Evolutionary conservation across 2,329 filamentous ascomycete species (phyloP), one percentile per base, ranked within the genome.

Genomic region (Periconia sp.): DNA sequence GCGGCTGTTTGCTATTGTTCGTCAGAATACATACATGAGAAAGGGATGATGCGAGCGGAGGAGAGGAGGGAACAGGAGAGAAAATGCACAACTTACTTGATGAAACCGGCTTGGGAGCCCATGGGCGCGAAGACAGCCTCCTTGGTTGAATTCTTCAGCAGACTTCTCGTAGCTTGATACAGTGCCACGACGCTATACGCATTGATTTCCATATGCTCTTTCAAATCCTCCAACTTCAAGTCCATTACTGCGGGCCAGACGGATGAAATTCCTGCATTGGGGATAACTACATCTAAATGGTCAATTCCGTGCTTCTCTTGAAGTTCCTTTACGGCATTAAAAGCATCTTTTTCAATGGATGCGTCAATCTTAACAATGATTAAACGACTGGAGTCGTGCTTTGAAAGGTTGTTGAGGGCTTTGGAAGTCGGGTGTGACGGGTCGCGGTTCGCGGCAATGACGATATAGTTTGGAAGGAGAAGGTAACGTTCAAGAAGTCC

Each of bases 371-470:
- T 50, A 3, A 46, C 41, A 4, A 51, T 18, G 15, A 54, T 41
- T 6, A 51, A 29, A 5, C 24, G 26, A 36, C 32, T 48, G 22
- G n/a, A n/a, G n/a, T n/a, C n/a, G n/a, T n/a, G n/a, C n/a, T 34
- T 56, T 13, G 57, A 50, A 4, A 67, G 39, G 7, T 48, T 26
- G 8, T 46, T 35, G 4, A 74, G 59, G 4, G 56, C 48, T 2
- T 57, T 23, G 4, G 59, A 54, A 19, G 51, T 59, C 5, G 55
- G 35, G 16, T 63, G 47, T 1, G 43, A 32, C 1, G 55, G 62
- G 23, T 66, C 50, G n/a, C 72, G 72, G 21, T 71, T 59, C 4
- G 65, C 70, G 13, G 69, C 72, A 8, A 77, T 68, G 34, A 76
- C 67, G 22, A 54, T 71, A 19, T 66, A 67, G 26, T 67, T 54